Percentiles rank a stretch among this genome's conserved stretches.
These are phyloP conservation scores for Boletus smithii DNA, from an alignment of 1,284 basidiomycete genomes.

Conservation along the genomic window DNA sequence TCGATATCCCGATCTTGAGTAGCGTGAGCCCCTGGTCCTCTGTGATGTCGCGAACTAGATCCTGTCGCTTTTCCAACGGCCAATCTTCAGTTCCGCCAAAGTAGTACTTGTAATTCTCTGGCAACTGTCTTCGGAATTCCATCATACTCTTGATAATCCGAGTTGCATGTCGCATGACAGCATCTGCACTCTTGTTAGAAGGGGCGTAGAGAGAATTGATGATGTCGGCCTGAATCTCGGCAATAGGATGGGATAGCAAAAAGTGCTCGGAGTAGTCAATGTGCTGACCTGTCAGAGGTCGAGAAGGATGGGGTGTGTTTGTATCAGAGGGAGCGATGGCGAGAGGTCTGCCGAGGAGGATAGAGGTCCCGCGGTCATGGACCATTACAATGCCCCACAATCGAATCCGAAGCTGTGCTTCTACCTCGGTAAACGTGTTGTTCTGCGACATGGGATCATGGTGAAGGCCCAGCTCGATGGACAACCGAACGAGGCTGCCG, in stretches of 20 bases:
- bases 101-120: slow-evolving; percentile 65
- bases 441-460: slow-evolving; percentile 72
- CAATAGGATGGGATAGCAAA: slow-evolving; percentile 61
- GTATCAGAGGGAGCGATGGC: slow-evolving; percentile 74
- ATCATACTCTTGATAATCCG: slow-evolving; percentile 72
- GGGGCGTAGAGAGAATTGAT: slow-evolving; percentile 79
- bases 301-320: slow-evolving; percentile 67
- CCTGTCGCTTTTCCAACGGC: slow-evolving; percentile 57
- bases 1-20: slow-evolving; percentile 75
- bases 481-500: slow-evolving; percentile 72
- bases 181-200: slow-evolving; percentile 58
- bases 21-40: slow-evolving; percentile 76
- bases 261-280: slow-evolving; percentile 65
- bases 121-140: slow-evolving; percentile 61
- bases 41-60: slow-evolving; percentile 67
- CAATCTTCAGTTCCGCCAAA: slow-evolving; percentile 73
- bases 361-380: slow-evolving; percentile 80
- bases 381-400: slow-evolving; percentile 79
- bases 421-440: slow-evolving; percentile 65
- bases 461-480: slow-evolving; percentile 77
- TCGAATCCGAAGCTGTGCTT: slow-evolving; percentile 70
- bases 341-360: slow-evolving; percentile 78
- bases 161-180: slow-evolving; percentile 69
- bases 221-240: slow-evolving; percentile 80
- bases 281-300: slow-evolving; percentile 41